These are phyloP conservation scores for Cunninghamia lanceolata DNA, from an alignment of 75 land plant genomes.

Conservation along the genomic window DNA sequence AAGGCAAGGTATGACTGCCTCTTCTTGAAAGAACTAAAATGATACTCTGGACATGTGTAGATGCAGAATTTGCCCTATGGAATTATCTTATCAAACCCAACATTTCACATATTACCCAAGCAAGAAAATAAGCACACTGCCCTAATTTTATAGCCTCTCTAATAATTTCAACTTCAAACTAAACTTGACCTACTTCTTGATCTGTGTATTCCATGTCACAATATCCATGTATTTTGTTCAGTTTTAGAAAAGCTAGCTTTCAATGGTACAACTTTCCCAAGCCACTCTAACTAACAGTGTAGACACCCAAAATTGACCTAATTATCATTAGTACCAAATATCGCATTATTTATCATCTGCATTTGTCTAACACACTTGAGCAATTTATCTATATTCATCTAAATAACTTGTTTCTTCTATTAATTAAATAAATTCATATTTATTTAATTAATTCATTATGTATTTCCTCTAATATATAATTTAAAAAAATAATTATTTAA, in stretches of 20 bases:
- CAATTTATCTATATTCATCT: too few relatives aligned
- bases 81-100: slow-evolving; percentile 4
- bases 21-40: neutral
- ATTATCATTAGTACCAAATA: too few relatives aligned
- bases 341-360: too few relatives aligned
- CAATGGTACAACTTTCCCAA: neutral
- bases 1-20: too few relatives aligned
- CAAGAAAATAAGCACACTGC: slow-evolving; percentile 3
- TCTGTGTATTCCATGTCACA: slow-evolving; percentile 9
- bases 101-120: neutral
- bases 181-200: slow-evolving; percentile 10
- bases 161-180: neutral
- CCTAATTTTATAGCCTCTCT: neutral
- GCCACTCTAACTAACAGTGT: slow-evolving; percentile 1
- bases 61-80: neutral
- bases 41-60: neutral
- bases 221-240: neutral
- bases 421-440: too few relatives aligned
- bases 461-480: too few relatives aligned
- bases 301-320: too few relatives aligned
- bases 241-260: neutral
- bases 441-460: too few relatives aligned
- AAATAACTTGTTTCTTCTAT: too few relatives aligned
- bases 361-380: too few relatives aligned
- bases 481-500: too few relatives aligned